Percentiles rank a stretch among this genome's conserved stretches.
phyloP scores from a whole-genome alignment of 305 asterid genomes.

The Rubia peregrina region DNA sequence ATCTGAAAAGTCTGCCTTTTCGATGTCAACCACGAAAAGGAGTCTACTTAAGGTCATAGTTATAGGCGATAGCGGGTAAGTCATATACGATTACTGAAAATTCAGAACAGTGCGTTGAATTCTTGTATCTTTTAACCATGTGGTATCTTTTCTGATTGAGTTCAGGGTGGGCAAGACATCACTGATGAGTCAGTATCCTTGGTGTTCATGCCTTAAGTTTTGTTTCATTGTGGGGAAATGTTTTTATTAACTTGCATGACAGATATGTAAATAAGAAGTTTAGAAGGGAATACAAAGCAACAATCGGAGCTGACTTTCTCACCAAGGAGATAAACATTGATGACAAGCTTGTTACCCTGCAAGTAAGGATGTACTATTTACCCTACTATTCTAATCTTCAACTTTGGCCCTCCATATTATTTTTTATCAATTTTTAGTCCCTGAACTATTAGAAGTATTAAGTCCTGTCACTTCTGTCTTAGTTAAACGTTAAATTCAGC shows the following conservation, averaged over 20 bases:
- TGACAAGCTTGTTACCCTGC: slow-evolving; percentile 56
- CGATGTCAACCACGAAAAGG: slow-evolving; percentile 53
- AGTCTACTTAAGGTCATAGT: slow-evolving; percentile 65
- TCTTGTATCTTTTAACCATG: slow-evolving; percentile 10
- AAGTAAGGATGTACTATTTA: slow-evolving; percentile 25
- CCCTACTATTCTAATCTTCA: too few relatives aligned
- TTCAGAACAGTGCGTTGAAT: background rate
- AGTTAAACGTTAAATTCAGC: too few relatives aligned
- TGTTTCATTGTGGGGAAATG: background rate
- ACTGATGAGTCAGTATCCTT: slow-evolving; percentile 70
- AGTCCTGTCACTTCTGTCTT: too few relatives aligned
- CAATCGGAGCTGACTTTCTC: slow-evolving; percentile 70
- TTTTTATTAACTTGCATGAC: slow-evolving; percentile 15
- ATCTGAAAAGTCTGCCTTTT: background rate
- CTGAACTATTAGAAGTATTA: too few relatives aligned
- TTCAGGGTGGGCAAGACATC: slow-evolving; percentile 81
- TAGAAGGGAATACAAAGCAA: slow-evolving; percentile 58
- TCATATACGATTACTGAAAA: background rate
- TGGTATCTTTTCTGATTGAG: slow-evolving; percentile 13
- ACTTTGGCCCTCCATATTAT: too few relatives aligned
- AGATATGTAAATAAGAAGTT: slow-evolving; percentile 70
- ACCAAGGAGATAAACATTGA: slow-evolving; percentile 64
- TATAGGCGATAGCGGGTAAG: slow-evolving; percentile 72
- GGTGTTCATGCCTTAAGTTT: background rate
- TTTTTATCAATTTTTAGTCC: too few relatives aligned